These are phyloP conservation scores for Myriosclerotinia duriaeana DNA, from an alignment of 2,329 filamentous ascomycete genomes.

Conservation along the genomic window DNA sequence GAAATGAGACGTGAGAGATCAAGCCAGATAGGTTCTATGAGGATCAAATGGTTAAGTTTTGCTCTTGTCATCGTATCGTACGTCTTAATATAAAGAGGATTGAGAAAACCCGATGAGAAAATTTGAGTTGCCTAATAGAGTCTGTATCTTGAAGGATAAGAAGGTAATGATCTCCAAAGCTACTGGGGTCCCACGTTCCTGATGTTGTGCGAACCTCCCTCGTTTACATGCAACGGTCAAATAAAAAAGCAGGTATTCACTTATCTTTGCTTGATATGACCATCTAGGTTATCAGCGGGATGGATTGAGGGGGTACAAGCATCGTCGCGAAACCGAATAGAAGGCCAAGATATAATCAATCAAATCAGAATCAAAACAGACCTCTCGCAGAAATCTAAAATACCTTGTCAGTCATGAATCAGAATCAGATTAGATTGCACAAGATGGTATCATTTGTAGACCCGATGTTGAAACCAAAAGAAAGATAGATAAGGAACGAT, in stretches of 20 bases:
- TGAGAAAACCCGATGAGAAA: background rate
- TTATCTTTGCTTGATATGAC: constrained; percentile 10
- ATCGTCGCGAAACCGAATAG: constrained; percentile 18
- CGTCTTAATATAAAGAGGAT: background rate
- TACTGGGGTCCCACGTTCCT: constrained; percentile 11
- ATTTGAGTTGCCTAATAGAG: constrained; percentile 5
- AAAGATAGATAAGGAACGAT: constrained; percentile 13
- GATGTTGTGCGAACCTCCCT: constrained; percentile 12
- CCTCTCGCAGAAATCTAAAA: constrained; percentile 8
- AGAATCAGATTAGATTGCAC: constrained; percentile 26
- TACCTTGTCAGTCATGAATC: constrained; percentile 20
- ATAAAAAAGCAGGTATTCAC: constrained; percentile 13
- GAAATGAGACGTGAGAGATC: background rate
- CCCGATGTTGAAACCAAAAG: constrained; percentile 11
- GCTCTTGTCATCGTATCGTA: background rate
- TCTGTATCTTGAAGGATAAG: constrained; percentile 11
- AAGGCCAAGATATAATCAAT: constrained; percentile 22
- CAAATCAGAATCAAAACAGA: constrained; percentile 7
- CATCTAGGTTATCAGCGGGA: constrained; percentile 15
- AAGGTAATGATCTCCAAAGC: constrained; percentile 17
- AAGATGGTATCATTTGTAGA: constrained; percentile 23
- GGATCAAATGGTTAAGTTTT: background rate
- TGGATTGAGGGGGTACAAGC: background rate
- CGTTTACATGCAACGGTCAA: constrained; percentile 6
- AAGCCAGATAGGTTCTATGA: constrained; percentile 7